A percentile compares a stretch with the other conserved stretches of the same genome.
Evolutionary conservation across 2,329 filamentous ascomycete species (phyloP).

Genomic region (Alternaria infectoria): DNA sequence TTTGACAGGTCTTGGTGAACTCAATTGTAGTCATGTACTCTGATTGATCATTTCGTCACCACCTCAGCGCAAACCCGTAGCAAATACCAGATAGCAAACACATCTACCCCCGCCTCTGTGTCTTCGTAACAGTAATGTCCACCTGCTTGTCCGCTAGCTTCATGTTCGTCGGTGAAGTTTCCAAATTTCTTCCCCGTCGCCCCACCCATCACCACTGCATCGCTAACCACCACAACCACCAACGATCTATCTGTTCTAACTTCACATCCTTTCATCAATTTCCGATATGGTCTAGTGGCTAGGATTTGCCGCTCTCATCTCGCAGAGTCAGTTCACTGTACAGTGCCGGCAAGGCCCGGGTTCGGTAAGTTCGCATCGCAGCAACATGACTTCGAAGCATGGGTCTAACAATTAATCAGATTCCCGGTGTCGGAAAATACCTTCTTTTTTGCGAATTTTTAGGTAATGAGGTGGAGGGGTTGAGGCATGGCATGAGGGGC

Average conservation of each 20-base stretch:
- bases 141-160: too few relatives aligned
- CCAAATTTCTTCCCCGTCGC: too few relatives aligned
- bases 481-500: not conserved
- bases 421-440: constrained; percentile 23
- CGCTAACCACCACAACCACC: not conserved
- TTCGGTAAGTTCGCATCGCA: constrained; percentile 5
- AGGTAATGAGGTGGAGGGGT: not conserved
- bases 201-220: too few relatives aligned
- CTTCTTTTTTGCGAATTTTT: constrained; percentile 5
- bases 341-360: constrained; percentile 23
- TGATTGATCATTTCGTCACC: too few relatives aligned
- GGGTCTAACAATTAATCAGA: not conserved
- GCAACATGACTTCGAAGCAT: not conserved
- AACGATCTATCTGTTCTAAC: not conserved
- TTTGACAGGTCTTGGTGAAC: too few relatives aligned
- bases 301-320: constrained; percentile 23
- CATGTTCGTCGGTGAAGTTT: too few relatives aligned
- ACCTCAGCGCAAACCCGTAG: too few relatives aligned
- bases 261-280: not conserved
- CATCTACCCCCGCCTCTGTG: too few relatives aligned
- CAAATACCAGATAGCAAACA: too few relatives aligned
- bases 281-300: constrained; percentile 25
- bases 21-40: too few relatives aligned
- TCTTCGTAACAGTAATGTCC: too few relatives aligned
- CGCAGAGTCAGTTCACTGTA: constrained; percentile 10